A percentile compares a stretch with the other conserved stretches of the same genome.
phyloP scores from a whole-genome alignment of 176 grass and related monocot genomes.

The Zea luxurians region DNA sequence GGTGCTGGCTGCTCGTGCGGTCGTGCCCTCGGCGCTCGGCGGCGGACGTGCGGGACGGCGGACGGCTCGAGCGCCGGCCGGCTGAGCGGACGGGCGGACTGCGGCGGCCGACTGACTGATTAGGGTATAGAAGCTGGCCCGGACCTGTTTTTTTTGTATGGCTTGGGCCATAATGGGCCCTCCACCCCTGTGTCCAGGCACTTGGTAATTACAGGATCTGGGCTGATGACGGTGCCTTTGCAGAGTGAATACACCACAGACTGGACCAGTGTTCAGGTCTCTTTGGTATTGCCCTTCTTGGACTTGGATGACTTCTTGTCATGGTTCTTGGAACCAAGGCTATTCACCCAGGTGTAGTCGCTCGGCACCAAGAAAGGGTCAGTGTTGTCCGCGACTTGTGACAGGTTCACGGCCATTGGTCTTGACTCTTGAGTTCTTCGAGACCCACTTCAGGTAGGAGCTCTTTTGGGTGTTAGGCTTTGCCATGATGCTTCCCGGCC shows the following conservation, averaged over 20 bases:
- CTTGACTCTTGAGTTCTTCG: conserved; percentile 57
- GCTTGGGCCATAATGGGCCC: no score
- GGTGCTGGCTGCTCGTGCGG: no score
- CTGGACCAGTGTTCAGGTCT: conserved; percentile 6
- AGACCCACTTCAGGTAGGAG: conserved; percentile 63
- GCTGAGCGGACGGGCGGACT: no score
- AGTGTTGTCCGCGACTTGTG: conserved; percentile 65
- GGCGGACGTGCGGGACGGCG: no score
- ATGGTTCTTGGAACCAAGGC: conserved; percentile 58
- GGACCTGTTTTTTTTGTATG: no score
- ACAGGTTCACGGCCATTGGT: conserved; percentile 69
- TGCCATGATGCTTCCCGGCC: conserved; percentile 49
- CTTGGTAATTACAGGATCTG: conserved; percentile 58
- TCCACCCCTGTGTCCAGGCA: no score
- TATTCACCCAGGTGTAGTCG: conserved; percentile 78
- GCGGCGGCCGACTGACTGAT: no score
- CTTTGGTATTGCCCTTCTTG: conserved; percentile 68
- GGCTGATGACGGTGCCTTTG: conserved; percentile 15
- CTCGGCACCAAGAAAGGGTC: conserved; percentile 80
- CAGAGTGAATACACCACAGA: neutral
- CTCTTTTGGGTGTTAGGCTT: conserved; percentile 63
- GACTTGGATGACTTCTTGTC: conserved; percentile 65
- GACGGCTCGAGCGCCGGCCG: no score
- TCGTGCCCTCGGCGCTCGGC: no score
- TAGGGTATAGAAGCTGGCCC: no score